Base-by-base conservation (phyloP, 108 stramenopile genomes). In the Cyclostephanos tholiformis region DNA sequence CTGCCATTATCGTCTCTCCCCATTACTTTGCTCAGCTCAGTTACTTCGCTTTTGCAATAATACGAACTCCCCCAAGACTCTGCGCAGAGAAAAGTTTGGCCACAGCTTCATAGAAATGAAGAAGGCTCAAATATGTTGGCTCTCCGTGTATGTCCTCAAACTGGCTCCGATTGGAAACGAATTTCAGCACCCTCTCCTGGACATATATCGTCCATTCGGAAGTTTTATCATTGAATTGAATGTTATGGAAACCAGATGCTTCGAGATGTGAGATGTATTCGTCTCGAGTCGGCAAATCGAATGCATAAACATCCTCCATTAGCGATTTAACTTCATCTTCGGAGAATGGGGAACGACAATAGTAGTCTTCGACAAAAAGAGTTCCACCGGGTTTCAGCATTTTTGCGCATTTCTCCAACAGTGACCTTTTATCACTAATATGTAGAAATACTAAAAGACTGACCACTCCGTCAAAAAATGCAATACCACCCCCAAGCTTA, bases 11-110 rank as follows among this genome's bases (percentile, higher is more conserved):
- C 6, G 20, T 26, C 10, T 55, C 26, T 12, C 53, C 22, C 26
- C 53, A 5, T 26, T 55, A 62, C 65, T 65, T 39, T 13, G 43
- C 1, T 46, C 64, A 7, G 20, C 39, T 23, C 16, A 8, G 20
- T 65, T 48, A 65, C 26, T 10, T 76, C 56, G 44, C 71, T 46
- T 71, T 13, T 29, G 80, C 80, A 65, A 76, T 58, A 35, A 81
- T 69, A n/a, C 80, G 69, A 26, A 76, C 80, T 49, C 80, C 80
- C 13, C 80, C 80, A 14, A 81, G 80, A 65, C 71, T 76, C 23
- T 56, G 51, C 12, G 70, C 75, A 52, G 27, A 20, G 30, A 81
- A 81, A 5, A 81, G 51, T 1, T 41, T 63, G 6, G 50, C 69
- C 25, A 81, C 48, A 29, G 75, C 58, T 23, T 36, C 55, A 52